Base-by-base conservation (phyloP, 345 rosid species). In the Cochlearia excelsa region DNA sequence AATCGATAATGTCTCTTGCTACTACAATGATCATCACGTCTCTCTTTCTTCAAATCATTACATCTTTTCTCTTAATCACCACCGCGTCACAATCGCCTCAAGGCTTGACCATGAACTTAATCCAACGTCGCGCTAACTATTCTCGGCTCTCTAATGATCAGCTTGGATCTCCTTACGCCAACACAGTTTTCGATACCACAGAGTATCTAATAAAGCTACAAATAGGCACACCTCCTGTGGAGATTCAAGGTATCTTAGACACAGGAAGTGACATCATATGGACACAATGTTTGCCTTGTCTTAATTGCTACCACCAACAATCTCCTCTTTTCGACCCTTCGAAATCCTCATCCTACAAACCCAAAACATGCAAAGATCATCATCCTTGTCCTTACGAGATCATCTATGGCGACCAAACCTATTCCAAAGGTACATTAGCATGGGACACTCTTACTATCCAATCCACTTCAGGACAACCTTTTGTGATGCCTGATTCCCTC, bases 81-180 rank as follows among this genome's bases (percentile, higher is more conserved):
- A 1, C 51, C 30, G 37, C 38, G 26, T 51, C 59, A 23, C 46
- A 55, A 61, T 9, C 51, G 3, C 61, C 35, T 33, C 35, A 35
- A 1, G 62, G 73, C n/a, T 68, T 68, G 61, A 68, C 73, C 51
- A 27, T 60, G 6, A 51, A 54, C 51, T 47, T 68, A 9, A 26
- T 40, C 51, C 50, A 54, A 1, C 56, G 51, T 61, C 62, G 45
- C 42, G n/a, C 51, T 1, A 61, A 54, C 31, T 54, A 44, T 35
- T 54, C 3, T 26, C 46, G 42, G 27, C 10, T 6, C 0, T 67
- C 3, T 16, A 0, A 4, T 43, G 30, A 31, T 54, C 11, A 30
- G 28, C 45, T 30, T 0, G 60, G 54, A 43, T 66, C 66, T 6
- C 72, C 66, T 30, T 60, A 68, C 3, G 54, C 45, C 1, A 2